These are phyloP conservation scores for Geosmithia putterillii DNA, from an alignment of 2,329 filamentous ascomycete genomes.

Conservation along the genomic window DNA sequence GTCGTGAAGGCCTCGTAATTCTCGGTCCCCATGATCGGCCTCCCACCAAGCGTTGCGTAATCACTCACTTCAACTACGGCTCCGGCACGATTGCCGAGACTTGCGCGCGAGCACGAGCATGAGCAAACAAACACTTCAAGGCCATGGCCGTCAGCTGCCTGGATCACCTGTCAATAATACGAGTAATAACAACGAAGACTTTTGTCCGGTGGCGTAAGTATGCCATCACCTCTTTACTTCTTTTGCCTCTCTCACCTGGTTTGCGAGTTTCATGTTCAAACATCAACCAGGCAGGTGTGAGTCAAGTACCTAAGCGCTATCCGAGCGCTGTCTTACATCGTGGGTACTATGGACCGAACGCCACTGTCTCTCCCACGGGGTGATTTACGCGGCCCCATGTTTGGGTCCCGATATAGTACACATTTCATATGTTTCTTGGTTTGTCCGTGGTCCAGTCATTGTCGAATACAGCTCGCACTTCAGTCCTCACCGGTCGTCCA, in stretches of 20 bases:
- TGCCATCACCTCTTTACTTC: neutral
- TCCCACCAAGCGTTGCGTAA: neutral
- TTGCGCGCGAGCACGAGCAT: too few relatives aligned
- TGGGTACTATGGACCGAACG: too few relatives aligned
- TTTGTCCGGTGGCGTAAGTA: neutral
- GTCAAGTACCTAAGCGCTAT: neutral
- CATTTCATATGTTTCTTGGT: too few relatives aligned
- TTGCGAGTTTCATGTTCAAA: neutral
- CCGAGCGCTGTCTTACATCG: neutral
- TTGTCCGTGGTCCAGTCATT: too few relatives aligned
- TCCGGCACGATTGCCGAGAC: neutral
- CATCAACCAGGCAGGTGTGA: neutral
- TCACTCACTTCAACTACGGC: neutral
- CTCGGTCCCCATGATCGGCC: too few relatives aligned
- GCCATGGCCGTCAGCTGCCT: neutral
- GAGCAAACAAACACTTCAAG: too few relatives aligned
- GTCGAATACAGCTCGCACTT: too few relatives aligned
- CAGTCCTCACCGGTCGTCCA: too few relatives aligned
- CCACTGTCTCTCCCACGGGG: too few relatives aligned
- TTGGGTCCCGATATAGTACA: too few relatives aligned
- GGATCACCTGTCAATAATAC: neutral
- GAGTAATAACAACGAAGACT: neutral
- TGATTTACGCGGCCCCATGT: too few relatives aligned
- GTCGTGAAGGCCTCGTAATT: neutral
- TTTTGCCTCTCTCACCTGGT: neutral